phyloP scores from a whole-genome alignment of 2,329 filamentous ascomycete genomes.

The Fusarium domesticum region DNA sequence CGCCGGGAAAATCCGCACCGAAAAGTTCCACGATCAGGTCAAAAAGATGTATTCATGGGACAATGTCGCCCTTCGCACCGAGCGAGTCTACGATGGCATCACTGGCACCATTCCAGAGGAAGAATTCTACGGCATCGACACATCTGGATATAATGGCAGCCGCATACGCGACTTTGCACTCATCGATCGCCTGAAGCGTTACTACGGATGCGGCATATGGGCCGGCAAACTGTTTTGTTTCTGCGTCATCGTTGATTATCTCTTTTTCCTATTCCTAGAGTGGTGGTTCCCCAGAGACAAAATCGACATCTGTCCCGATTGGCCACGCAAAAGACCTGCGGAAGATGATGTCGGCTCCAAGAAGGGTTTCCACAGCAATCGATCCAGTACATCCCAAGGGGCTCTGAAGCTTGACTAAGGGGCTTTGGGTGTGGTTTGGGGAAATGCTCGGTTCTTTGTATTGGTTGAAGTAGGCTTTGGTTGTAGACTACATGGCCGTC shows the following conservation, averaged over 20 bases:
- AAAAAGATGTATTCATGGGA: slow-evolving; percentile 99
- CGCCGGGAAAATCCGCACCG: slow-evolving; percentile 82
- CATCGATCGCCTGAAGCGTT: slow-evolving; percentile 91
- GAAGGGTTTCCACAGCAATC: slow-evolving; percentile 31
- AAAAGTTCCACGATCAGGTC: slow-evolving; percentile 94
- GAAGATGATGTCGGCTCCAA: slow-evolving; percentile 31
- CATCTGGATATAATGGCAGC: slow-evolving; percentile 65
- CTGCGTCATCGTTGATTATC: slow-evolving; percentile 89
- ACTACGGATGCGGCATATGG: slow-evolving; percentile 98
- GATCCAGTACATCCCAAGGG: slow-evolving; percentile 34
- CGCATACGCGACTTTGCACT: slow-evolving; percentile 83
- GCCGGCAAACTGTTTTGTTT: slow-evolving; percentile 96
- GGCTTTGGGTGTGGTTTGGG: too few relatives aligned
- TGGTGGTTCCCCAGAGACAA: slow-evolving; percentile 78
- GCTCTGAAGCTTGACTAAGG: slow-evolving; percentile 25
- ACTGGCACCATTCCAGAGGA: slow-evolving; percentile 79
- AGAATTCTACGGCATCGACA: slow-evolving; percentile 83
- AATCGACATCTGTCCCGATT: slow-evolving; percentile 87
- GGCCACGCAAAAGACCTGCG: slow-evolving; percentile 70
- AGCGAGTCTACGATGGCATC: slow-evolving; percentile 93
- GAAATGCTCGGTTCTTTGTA: too few relatives aligned
- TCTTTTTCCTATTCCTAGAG: slow-evolving; percentile 85
- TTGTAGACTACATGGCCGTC: not conserved
- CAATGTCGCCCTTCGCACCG: slow-evolving; percentile 88
- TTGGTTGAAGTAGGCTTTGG: too few relatives aligned